These are phyloP conservation scores for Leccinum subfulvum DNA, from an alignment of 1,284 basidiomycete genomes.

Conservation along the genomic window DNA sequence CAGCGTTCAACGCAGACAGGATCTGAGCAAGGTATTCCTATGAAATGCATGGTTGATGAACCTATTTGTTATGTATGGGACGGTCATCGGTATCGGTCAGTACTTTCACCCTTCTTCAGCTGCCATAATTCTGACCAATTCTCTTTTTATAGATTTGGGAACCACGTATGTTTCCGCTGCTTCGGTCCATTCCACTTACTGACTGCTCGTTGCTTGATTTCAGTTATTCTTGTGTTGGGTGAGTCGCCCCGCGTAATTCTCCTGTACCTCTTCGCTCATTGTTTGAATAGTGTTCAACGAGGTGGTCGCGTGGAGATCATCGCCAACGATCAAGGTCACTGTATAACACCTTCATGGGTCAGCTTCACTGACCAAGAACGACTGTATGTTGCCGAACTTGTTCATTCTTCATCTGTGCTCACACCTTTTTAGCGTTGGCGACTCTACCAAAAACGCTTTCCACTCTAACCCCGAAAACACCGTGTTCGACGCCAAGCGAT, in stretches of 20 bases:
- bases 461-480: constrained; percentile 91
- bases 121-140: constrained; percentile 18
- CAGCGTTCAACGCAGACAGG: too few species aligned
- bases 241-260: constrained; percentile 22
- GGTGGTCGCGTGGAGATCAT: constrained; percentile 95
- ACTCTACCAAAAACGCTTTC: constrained; percentile 78
- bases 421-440: constrained; percentile 57
- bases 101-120: constrained; percentile 16
- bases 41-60: too few species aligned
- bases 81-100: constrained; percentile 93
- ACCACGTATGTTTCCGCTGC: constrained; percentile 57
- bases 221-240: constrained; percentile 80
- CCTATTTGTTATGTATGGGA: too few species aligned
- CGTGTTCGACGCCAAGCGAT: constrained; percentile 96
- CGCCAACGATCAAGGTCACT: constrained; percentile 96
- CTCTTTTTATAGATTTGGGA: constrained; percentile 61
- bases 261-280: not conserved
- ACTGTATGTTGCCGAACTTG: constrained; percentile 53
- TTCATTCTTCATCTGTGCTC: not conserved
- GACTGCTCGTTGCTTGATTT: constrained; percentile 17
- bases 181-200: constrained; percentile 16
- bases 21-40: too few species aligned
- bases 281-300: constrained; percentile 73
- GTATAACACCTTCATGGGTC: constrained; percentile 96
- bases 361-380: constrained; percentile 90